phyloP scores from a whole-genome alignment of 2,329 filamentous ascomycete species.

The Clonostachys rhizophaga region DNA sequence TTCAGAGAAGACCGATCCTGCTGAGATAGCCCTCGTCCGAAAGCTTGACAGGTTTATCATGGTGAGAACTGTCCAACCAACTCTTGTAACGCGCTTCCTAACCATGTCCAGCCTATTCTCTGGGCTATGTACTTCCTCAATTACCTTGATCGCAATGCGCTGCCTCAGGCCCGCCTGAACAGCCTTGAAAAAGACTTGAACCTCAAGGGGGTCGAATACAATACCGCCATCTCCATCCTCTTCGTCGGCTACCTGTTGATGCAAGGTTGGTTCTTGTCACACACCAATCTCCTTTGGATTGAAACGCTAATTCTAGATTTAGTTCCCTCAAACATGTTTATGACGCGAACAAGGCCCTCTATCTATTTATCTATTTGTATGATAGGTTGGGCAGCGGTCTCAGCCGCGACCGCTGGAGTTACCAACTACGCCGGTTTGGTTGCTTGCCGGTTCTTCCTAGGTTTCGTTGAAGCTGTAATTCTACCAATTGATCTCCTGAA shows the following conservation, averaged over 20 bases:
- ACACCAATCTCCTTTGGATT: constrained; percentile 25
- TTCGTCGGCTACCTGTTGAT: constrained; percentile 26
- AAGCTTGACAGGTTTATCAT: constrained; percentile 15
- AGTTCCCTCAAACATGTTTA: constrained; percentile 56
- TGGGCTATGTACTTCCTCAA: constrained; percentile 15
- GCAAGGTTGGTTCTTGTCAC: constrained; percentile 26
- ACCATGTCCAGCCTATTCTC: constrained; percentile 16
- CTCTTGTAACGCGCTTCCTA: not conserved
- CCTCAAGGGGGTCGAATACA: constrained; percentile 17
- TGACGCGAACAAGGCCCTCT: constrained; percentile 48
- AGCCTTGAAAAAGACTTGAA: constrained; percentile 16
- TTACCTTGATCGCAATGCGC: constrained; percentile 19
- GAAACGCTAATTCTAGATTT: constrained; percentile 50
- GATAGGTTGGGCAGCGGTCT: constrained; percentile 25
- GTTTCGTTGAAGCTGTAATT: constrained; percentile 35
- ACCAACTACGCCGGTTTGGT: constrained; percentile 36
- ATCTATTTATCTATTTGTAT: constrained; percentile 45
- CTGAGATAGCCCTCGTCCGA: constrained; percentile 13
- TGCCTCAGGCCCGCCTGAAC: constrained; percentile 19
- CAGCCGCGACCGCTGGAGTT: constrained; percentile 38
- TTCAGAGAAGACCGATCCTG: constrained; percentile 14
- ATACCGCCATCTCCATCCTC: constrained; percentile 36
- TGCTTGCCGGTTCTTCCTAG: constrained; percentile 37
- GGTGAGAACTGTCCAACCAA: constrained; percentile 4
- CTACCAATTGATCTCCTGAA: too few relatives aligned